Base-by-base conservation (phyloP, 83 land plant genomes). In the Diphasiastrum complanatum region DNA sequence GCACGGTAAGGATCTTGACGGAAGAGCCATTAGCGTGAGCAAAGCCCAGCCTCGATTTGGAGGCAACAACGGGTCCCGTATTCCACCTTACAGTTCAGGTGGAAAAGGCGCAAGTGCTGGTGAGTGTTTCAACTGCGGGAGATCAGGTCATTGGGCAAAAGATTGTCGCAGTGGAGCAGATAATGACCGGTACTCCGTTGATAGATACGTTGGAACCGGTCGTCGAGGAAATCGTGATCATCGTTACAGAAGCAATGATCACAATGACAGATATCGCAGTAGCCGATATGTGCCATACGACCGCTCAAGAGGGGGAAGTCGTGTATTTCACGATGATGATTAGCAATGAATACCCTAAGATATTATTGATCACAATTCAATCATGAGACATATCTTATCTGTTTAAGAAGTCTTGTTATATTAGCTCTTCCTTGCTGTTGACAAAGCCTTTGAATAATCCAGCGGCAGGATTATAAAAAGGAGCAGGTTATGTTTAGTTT, bases 131-230 rank as follows among this genome's bases (percentile, higher is more conserved):
- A 69, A 69, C 28, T 69, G 72, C 32, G 72, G 72, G 5, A 46
- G 51, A 43, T 27, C 72, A 8, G 72, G 72, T 11, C 72, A 69
- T 47, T 69, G 72, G 72, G 72, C 72, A 2, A 47, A 67, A 60
- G 72, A 69, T 22, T 69, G 72, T 55, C 67, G 67, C 61, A 56
- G 58, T 6, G 65, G 65, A 28, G 65, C 61, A 0, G 62, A 47
- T 38, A 47, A 47, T 36, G 62, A 33, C 6, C 45, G 62, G 1
- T 59, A 35, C 20, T 59, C 55, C 23, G 33, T 47, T 38, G 62
- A 47, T 38, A 14, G 68, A n/a, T n/a, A n/a, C n/a, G n/a, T n/a
- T n/a, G n/a, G n/a, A n/a, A n/a, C n/a, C n/a, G n/a, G n/a, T n/a
- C n/a, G n/a, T n/a, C n/a, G n/a, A n/a, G n/a, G n/a, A n/a, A n/a